Evolutionary conservation across 2,329 filamentous ascomycete genomes (phyloP).

Genomic region (Tolypocladium ovalisporum): DNA sequence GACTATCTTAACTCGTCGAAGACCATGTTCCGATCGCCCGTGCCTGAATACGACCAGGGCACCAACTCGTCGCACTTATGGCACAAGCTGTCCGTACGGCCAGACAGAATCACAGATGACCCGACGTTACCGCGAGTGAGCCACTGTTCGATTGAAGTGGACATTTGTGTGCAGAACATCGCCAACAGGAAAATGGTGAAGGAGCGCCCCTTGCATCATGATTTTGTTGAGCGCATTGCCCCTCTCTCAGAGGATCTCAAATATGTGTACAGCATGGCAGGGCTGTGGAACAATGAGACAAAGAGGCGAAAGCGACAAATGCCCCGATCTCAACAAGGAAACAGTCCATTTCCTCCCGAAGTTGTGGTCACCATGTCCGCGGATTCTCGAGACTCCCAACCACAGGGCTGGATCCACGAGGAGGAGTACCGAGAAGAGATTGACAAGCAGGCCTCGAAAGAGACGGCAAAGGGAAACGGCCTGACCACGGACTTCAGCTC

Average conservation of each 20-base stretch:
- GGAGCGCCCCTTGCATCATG: slow-evolving; percentile 72
- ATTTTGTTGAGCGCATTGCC: slow-evolving; percentile 64
- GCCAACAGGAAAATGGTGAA: slow-evolving; percentile 67
- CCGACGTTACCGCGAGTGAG: slow-evolving; percentile 63
- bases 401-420: slow-evolving; percentile 89
- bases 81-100: slow-evolving; percentile 64
- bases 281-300: slow-evolving; percentile 84
- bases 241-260: slow-evolving; percentile 61
- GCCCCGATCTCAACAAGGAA: slow-evolving; percentile 50
- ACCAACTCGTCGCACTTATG: slow-evolving; percentile 56
- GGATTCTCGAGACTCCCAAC: slow-evolving; percentile 58
- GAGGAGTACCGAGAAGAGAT: slow-evolving; percentile 66
- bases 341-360: slow-evolving; percentile 70
- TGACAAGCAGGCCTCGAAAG: slow-evolving; percentile 49
- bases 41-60: slow-evolving; percentile 58
- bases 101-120: slow-evolving; percentile 39
- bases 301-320: slow-evolving; percentile 64
- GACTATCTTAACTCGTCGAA: slow-evolving; percentile 67
- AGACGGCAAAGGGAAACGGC: slow-evolving; percentile 36
- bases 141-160: slow-evolving; percentile 81
- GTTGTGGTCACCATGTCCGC: slow-evolving; percentile 84
- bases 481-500: slow-evolving; percentile 47
- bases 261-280: slow-evolving; percentile 86
- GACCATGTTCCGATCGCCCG: slow-evolving; percentile 61
- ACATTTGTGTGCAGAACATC: slow-evolving; percentile 82